Percentiles rank a stretch among this genome's conserved stretches.
phyloP scores from a whole-genome alignment of 2,329 filamentous ascomycete species.

The Apiospora kogelbergensis region DNA sequence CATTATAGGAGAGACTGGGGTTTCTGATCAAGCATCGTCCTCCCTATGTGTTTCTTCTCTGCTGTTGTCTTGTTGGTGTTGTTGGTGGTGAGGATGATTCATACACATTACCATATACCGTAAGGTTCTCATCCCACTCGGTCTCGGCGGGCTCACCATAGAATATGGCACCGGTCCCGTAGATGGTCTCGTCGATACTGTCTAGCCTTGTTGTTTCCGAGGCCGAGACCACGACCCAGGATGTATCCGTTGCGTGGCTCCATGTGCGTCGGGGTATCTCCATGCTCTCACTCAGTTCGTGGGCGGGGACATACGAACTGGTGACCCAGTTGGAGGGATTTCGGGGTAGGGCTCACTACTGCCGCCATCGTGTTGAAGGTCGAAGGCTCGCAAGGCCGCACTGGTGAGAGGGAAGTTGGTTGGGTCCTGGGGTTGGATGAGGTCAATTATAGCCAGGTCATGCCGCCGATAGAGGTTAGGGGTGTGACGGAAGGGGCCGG shows the following conservation, averaged over 20 bases:
- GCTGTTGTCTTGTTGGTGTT: not conserved
- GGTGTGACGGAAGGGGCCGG: not conserved
- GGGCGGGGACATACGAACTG: constrained; percentile 11
- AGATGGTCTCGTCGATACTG: constrained; percentile 11
- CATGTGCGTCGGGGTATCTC: constrained; percentile 10
- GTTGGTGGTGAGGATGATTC: no score
- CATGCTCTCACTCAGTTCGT: constrained; percentile 15
- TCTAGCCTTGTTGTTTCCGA: not conserved
- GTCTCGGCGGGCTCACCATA: not conserved
- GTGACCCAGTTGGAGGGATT: constrained; percentile 18
- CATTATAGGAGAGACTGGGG: not conserved
- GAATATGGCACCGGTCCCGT: constrained; percentile 9
- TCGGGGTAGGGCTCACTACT: constrained; percentile 13
- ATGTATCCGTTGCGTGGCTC: constrained; percentile 17
- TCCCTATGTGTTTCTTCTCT: not conserved
- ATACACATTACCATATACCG: not conserved
- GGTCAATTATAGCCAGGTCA: not conserved
- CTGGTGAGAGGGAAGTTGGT: constrained; percentile 14
- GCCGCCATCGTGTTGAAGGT: constrained; percentile 13
- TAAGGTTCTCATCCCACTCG: not conserved
- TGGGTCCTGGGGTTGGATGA: not conserved
- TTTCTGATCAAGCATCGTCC: not conserved
- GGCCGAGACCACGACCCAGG: not conserved
- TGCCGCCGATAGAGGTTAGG: not conserved
- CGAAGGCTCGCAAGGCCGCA: constrained; percentile 18